A percentile compares a stretch with the other conserved stretches of the same genome.
These are phyloP conservation scores for Sporormia fimetaria DNA, from an alignment of 495 filamentous ascomycete species.

Conservation along the genomic window DNA sequence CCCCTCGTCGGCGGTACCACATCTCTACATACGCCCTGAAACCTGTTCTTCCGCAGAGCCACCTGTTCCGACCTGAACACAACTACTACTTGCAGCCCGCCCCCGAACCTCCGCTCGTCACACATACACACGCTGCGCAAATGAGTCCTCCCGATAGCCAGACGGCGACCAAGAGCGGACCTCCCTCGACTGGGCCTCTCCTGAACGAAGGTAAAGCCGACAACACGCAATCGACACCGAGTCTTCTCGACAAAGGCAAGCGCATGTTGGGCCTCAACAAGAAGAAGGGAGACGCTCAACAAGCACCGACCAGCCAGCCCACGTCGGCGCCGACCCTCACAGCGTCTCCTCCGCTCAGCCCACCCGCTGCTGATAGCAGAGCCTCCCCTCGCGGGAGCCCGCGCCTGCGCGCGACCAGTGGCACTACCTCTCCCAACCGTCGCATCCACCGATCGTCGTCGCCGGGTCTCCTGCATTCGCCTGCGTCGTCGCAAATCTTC, in stretches of 20 bases:
- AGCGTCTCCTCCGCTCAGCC: conserved; percentile 9
- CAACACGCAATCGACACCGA: conserved; percentile 7
- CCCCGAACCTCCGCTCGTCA: no score
- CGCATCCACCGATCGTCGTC: conserved; percentile 32
- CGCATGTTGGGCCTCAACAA: conserved; percentile 21
- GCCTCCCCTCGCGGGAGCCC: conserved; percentile 22
- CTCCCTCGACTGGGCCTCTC: conserved; percentile 9
- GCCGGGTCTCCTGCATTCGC: conserved; percentile 32
- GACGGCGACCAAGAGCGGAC: conserved; percentile 5
- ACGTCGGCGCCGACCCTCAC: conserved; percentile 11
- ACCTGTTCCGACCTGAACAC: no score
- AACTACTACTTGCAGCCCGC: no score
- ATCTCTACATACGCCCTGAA: no score
- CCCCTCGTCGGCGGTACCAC: no score
- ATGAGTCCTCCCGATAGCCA: conserved; percentile 20
- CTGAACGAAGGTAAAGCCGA: conserved; percentile 7
- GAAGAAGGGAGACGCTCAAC: conserved; percentile 18
- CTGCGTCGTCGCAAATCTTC: conserved; percentile 69
- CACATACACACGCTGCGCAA: no score
- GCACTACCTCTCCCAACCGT: conserved; percentile 18
- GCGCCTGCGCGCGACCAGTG: conserved; percentile 17
- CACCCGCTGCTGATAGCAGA: conserved; percentile 10
- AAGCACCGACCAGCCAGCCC: conserved; percentile 3
- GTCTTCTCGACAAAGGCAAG: conserved; percentile 23
- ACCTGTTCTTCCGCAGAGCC: no score